A percentile compares a stretch with the other conserved stretches of the same genome.
phyloP scores from a whole-genome alignment of 805 yeast species.

The Isabelozyma pseudorhagii region DNA sequence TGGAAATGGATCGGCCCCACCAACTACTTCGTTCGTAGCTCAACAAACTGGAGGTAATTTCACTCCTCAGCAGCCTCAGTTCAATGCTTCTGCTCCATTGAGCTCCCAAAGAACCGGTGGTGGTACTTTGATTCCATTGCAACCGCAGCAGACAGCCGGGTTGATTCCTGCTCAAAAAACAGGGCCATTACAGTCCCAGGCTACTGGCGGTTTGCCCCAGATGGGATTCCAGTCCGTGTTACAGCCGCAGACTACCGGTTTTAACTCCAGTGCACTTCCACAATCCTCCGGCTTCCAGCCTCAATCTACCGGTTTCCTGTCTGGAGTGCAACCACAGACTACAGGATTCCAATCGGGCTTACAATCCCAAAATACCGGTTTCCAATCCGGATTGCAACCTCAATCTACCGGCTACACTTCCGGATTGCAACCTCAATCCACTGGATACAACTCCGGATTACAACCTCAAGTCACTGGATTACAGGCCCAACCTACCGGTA shows the following conservation, averaged over 20 bases:
- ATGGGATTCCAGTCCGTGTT: slow-evolving; percentile 7
- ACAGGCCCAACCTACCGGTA: slow-evolving; percentile 58
- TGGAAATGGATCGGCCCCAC: slow-evolving; percentile 1
- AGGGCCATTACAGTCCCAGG: slow-evolving; percentile 32
- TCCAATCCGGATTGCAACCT: slow-evolving; percentile 16
- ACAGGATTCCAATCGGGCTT: slow-evolving; percentile 37
- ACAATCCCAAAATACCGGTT: slow-evolving; percentile 42
- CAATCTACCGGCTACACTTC: slow-evolving; percentile 39
- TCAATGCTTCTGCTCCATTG: slow-evolving; percentile 13
- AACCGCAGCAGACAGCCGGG: slow-evolving; percentile 71
- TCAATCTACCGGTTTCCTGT: slow-evolving; percentile 28
- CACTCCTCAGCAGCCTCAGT: slow-evolving; percentile 17
- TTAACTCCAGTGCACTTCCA: no score
- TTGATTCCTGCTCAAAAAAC: slow-evolving; percentile 48
- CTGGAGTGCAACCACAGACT: slow-evolving; percentile 19
- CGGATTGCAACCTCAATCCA: slow-evolving; percentile 26
- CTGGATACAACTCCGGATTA: slow-evolving; percentile 16
- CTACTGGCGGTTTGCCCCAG: slow-evolving; percentile 17
- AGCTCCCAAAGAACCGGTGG: slow-evolving; percentile 46
- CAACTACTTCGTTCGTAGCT: slow-evolving; percentile 30
- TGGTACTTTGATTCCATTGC: slow-evolving; percentile 44
- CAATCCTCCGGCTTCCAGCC: slow-evolving; percentile 23
- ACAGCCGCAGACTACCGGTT: slow-evolving; percentile 6
- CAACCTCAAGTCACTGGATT: slow-evolving; percentile 25
- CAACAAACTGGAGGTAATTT: slow-evolving; percentile 43